Conservation (phyloP, 345 rosid genomes). For the Barbarea vulgaris region DNA sequence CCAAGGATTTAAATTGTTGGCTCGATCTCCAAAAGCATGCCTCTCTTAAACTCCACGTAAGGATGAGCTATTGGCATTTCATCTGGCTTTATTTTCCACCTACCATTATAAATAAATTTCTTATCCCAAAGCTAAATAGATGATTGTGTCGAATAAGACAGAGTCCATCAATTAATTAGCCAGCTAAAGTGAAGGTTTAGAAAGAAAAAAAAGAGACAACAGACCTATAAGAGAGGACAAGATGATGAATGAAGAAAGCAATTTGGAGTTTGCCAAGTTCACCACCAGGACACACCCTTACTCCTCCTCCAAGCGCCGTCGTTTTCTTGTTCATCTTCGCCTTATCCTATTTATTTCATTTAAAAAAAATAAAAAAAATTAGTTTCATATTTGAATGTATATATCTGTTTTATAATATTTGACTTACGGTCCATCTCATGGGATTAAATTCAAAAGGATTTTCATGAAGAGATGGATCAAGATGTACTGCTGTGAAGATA, state of each 20-base stretch:
- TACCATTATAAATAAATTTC: constrained; percentile 29
- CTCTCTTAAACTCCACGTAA: constrained; percentile 71
- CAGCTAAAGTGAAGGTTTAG: constrained; percentile 1
- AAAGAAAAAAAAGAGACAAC: too few species aligned
- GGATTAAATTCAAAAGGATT: constrained; percentile 75
- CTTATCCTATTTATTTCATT: constrained; percentile 49
- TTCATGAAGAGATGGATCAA: constrained; percentile 69
- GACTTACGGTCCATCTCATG: constrained; percentile 80
- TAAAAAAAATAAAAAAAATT: neutral
- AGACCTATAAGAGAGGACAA: constrained; percentile 78
- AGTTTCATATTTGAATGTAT: neutral
- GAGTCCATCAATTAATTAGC: neutral
- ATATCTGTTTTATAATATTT: neutral
- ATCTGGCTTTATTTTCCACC: constrained; percentile 72
- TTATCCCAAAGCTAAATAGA: neutral
- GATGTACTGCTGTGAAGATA: constrained; percentile 56
- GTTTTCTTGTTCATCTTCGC: constrained; percentile 55
- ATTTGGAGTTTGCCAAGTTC: constrained; percentile 77
- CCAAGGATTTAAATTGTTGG: constrained; percentile 24
- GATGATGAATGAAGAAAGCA: constrained; percentile 85
- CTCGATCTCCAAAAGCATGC: constrained; percentile 66
- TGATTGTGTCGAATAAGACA: constrained; percentile 40
- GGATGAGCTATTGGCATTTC: constrained; percentile 81
- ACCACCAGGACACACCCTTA: constrained; percentile 79
- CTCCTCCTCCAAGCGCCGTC: constrained; percentile 90